Percentiles rank a stretch among this genome's conserved stretches.
These are phyloP conservation scores for Eucalyptus polyanthemos DNA, from an alignment of 345 rosid genomes.

Conservation along the genomic window DNA sequence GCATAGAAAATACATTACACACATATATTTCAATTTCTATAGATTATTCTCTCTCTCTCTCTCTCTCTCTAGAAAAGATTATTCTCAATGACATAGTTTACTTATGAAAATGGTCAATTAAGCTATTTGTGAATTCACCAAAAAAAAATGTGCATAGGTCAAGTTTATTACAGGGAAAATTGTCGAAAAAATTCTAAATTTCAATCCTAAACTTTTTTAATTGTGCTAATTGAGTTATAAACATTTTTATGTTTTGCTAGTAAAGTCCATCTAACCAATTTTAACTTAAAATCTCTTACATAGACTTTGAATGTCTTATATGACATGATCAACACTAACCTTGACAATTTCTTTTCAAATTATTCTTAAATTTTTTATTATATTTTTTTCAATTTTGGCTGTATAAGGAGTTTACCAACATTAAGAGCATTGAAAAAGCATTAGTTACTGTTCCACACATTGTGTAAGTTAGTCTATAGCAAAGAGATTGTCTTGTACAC, in stretches of 20 bases:
- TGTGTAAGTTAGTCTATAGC: neutral
- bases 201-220: neutral
- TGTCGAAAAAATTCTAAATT: neutral
- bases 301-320: no score
- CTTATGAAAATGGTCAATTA: neutral
- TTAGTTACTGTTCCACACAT: neutral
- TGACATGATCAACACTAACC: fast-evolving
- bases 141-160: neutral
- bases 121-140: neutral
- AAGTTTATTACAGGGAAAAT: neutral
- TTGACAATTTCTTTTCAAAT: no score
- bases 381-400: neutral
- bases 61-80: neutral
- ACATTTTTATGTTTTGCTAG: no score
- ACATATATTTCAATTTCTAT: neutral
- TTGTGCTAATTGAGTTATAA: neutral
- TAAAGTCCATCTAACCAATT: no score
- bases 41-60: neutral
- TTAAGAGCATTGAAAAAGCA: neutral
- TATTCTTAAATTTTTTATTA: no score
- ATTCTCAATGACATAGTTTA: neutral
- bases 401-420: neutral
- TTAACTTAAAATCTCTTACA: no score
- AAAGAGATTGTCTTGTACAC: neutral
- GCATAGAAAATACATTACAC: neutral